Base-by-base conservation (phyloP, 2,329 filamentous ascomycete genomes). In the Neofusicoccum ribis region DNA sequence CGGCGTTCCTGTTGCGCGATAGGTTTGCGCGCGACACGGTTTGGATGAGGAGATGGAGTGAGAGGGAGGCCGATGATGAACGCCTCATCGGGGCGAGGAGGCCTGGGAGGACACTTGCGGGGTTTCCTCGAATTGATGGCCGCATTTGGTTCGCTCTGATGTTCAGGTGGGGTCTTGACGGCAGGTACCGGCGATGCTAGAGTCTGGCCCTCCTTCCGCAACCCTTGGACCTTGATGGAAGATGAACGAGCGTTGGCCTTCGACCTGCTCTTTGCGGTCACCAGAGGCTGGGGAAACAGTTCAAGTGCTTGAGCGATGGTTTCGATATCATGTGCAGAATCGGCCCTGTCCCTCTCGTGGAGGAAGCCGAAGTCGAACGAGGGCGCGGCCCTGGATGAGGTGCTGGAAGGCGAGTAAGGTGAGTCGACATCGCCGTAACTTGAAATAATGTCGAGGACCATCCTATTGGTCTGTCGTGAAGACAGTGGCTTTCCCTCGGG, bases 301-400 rank as follows among this genome's bases (percentile, higher is more conserved):
- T 59, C 44, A 20, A 64, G 43, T 9, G 51, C 44, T 17, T 64
- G 39, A 11, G 51, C 51, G 3, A 64, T 49, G 23, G 44, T 47
- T 27, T 58, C 51, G 23, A 58, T 58, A 17, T 64, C 63, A 31
- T 64, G 63, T 11, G 63, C 63, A 20, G 63, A 64, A 46, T 64
- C 63, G 41, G 63, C 63, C n/a, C 63, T 37, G 37, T 64, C 46
- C 6, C 63, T 44, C 34, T 64, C 63, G 20, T 47, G 59, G 15
- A 14, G 51, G 17, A 64, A 64, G 20, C 63, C 63, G 37, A 64
- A 64, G 23, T 64, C 52, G 17, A 64, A 64, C 8, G 63, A 41
- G 8, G 59, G 34, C 2, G 34, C 27, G 5, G 34, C 31, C 15
- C 27, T 34, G 12, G 44, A 34, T 9, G 51, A 44, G 15, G 41